Evolutionary conservation across 805 yeast species (phyloP), one percentile per base, ranked within the genome.

Genomic region (Tanozyma kutaoensis): DNA sequence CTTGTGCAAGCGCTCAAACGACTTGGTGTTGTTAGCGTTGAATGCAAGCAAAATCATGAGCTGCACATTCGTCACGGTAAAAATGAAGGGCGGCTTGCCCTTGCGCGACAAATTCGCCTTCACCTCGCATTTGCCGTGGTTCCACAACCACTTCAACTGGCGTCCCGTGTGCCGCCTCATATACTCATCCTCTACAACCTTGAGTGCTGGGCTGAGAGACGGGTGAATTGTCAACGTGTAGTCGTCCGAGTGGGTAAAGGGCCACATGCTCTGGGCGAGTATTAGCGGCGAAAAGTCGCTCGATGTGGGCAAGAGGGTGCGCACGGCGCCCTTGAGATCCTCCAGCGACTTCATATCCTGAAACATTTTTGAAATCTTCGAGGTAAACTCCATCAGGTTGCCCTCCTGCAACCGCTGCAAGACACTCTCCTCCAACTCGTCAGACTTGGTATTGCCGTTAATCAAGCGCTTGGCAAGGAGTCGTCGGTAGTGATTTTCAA

Each of bases 71-170:
- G 95, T 78, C 23, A 84, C 84, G 3, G 79, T 77, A 45, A 93
- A 77, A 14, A 66, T 59, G 44, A 77, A 81, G 25, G 94, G 85
- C 4, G 86, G 78, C 45, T 74, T 76, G 5, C 86, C 86, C 20
- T 78, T 75, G 39, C 76, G 76, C 5, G 88, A 69, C 35, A 85
- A 66, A 46, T 82, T 79, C 8, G 93, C 94, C 51, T 76, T 80
- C 31, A 91, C 55, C 49, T 91, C 99, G 33, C 93, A 91, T 50
- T 88, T 78, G 25, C 93, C 82, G 46, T 82, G 72, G 42, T 84
- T 78, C 96, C 96, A 91, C 33, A 88, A 67, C 99, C 99, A 91
- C 45, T 81, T 79, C 41, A 91, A 67, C 37, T 82, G 74, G 51
- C 97, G 69, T 9, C 96, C 96, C 35, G 62, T 70, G 51, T 88